A percentile compares a stretch with the other conserved stretches of the same genome.
Evolutionary conservation across 1,139 yeast species (phyloP).

Genomic region (Hemisphaericaspora xylanilytica): DNA sequence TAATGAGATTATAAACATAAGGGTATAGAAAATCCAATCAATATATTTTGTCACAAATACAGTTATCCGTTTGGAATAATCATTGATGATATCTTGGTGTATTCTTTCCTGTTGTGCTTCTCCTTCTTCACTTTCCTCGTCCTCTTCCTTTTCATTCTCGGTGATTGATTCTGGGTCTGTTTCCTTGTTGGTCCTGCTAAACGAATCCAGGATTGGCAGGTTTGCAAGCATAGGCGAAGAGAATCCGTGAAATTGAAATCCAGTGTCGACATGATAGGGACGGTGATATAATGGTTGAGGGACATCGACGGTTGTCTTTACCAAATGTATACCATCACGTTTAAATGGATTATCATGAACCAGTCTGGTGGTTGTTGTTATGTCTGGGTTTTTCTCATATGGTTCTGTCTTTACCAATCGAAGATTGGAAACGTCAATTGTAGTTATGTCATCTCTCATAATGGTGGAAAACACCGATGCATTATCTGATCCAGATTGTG

Average conservation of each 20-base stretch:
- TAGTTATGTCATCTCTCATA: conserved; percentile 39
- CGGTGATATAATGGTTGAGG: conserved; percentile 23
- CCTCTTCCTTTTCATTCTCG: background rate
- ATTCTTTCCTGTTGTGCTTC: no score
- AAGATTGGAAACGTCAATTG: conserved; percentile 28
- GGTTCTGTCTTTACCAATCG: conserved; percentile 19
- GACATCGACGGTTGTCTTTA: background rate
- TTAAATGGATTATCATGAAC: conserved; percentile 19
- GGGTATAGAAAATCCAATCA: conserved; percentile 53
- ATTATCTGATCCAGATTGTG: conserved; percentile 13
- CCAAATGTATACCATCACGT: background rate
- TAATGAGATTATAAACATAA: conserved; percentile 51
- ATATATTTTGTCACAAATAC: conserved; percentile 44
- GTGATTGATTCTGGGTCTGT: background rate
- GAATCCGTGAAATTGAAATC: background rate
- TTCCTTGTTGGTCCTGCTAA: background rate
- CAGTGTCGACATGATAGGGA: conserved; percentile 10
- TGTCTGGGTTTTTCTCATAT: background rate
- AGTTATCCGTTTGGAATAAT: conserved; percentile 4
- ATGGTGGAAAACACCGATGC: conserved; percentile 21
- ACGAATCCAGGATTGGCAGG: background rate
- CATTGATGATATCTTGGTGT: background rate
- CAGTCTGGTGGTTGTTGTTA: conserved; percentile 4
- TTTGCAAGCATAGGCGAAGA: background rate
- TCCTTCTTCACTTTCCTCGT: conserved; percentile 1